A percentile compares a stretch with the other conserved stretches of the same genome.
Conservation (phyloP, 2,329 filamentous ascomycete genomes). For the Aspergillus ruber region DNA sequence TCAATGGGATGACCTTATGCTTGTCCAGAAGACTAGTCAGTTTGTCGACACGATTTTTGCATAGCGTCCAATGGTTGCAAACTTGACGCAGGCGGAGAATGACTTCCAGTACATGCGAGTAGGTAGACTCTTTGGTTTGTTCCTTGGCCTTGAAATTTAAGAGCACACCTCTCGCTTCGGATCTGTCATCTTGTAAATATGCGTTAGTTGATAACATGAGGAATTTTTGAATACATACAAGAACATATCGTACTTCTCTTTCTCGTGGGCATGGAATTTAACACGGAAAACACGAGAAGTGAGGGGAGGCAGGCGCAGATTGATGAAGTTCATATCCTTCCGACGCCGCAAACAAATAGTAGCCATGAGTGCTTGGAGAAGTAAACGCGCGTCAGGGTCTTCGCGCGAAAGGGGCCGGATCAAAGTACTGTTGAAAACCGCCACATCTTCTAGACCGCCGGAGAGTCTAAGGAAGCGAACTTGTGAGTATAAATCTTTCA, state of each 20-base stretch:
- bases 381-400: conserved; percentile 51
- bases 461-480: conserved; percentile 70
- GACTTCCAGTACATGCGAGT: conserved; percentile 71
- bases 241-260: conserved; percentile 69
- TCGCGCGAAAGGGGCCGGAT: conserved; percentile 60
- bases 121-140: conserved; percentile 48
- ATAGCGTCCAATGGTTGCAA: conserved; percentile 84
- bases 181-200: conserved; percentile 36
- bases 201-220: background rate
- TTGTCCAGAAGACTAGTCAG: conserved; percentile 64
- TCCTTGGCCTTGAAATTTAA: conserved; percentile 50
- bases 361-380: conserved; percentile 72
- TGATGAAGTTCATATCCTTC: conserved; percentile 85
- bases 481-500: conserved; percentile 74
- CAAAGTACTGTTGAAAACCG: conserved; percentile 67
- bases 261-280: conserved; percentile 65
- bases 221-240: conserved; percentile 42
- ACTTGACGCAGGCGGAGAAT: conserved; percentile 76
- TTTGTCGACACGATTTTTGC: conserved; percentile 66
- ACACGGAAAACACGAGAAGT: conserved; percentile 72
- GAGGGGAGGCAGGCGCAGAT: conserved; percentile 69
- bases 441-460: conserved; percentile 65
- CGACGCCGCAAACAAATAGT: conserved; percentile 72
- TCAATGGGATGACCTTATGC: conserved; percentile 62
- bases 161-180: conserved; percentile 68